phyloP scores from a whole-genome alignment of 2,329 filamentous ascomycete genomes.

The Colletotrichum sp. region DNA sequence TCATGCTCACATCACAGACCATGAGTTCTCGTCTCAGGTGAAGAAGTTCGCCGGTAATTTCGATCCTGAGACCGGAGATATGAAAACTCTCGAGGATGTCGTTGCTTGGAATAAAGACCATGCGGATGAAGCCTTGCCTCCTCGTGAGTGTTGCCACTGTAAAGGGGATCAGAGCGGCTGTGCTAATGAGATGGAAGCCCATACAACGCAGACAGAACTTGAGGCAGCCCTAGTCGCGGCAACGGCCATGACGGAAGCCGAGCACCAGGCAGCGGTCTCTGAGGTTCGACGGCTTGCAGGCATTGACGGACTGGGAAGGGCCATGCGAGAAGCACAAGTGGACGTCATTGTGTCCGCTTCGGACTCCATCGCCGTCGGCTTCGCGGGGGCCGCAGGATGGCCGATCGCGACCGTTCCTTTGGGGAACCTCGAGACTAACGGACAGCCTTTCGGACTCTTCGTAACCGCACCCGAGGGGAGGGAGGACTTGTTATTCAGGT shows the following conservation, averaged over 20 bases:
- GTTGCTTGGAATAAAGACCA: constrained; percentile 27
- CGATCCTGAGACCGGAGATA: not conserved
- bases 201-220: not conserved
- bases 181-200: not conserved
- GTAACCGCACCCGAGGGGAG: constrained; percentile 19
- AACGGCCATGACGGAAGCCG: not conserved
- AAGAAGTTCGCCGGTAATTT: not conserved
- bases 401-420: constrained; percentile 30
- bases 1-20: not conserved
- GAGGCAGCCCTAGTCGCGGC: not conserved
- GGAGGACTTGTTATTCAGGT: not conserved
- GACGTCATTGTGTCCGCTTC: constrained; percentile 25
- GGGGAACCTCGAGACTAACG: constrained; percentile 25
- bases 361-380: constrained; percentile 22
- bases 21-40: not conserved
- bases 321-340: not conserved
- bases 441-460: constrained; percentile 30
- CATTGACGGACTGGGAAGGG: not conserved
- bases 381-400: constrained; percentile 26
- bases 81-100: constrained; percentile 23
- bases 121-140: constrained; percentile 20
- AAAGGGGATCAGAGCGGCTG: not conserved
- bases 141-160: constrained; percentile 17
- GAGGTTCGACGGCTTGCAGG: not conserved
- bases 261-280: not conserved